phyloP scores from a whole-genome alignment of 768 basidiomycete species.

The Pleurotus ostreatus region DNA sequence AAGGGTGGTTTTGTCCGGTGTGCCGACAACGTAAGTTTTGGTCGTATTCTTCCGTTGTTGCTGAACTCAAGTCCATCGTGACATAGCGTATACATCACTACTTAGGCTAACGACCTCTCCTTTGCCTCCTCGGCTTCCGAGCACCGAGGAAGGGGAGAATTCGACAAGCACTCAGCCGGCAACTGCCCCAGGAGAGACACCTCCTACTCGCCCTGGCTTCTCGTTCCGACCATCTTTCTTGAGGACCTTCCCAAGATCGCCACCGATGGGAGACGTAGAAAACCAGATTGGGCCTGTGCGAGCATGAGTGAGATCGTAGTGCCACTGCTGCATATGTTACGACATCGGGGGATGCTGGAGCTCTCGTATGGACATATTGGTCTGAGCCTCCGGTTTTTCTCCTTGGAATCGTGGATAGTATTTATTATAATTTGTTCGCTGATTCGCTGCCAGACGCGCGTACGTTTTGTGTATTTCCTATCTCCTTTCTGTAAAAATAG shows the following conservation, averaged over 20 bases:
- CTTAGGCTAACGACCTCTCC: slow-evolving; percentile 74
- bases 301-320: slow-evolving; percentile 13
- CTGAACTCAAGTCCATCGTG: slow-evolving; percentile 3
- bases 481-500: no score
- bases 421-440: no score
- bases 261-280: slow-evolving; percentile 24
- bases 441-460: no score
- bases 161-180: neutral
- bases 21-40: slow-evolving; percentile 82
- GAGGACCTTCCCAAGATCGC: slow-evolving; percentile 19
- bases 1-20: slow-evolving; percentile 97
- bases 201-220: slow-evolving; percentile 19
- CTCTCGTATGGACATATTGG: no score
- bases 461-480: no score
- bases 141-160: slow-evolving; percentile 15
- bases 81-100: slow-evolving; percentile 80
- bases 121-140: slow-evolving; percentile 32
- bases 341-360: neutral
- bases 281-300: slow-evolving; percentile 22
- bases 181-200: slow-evolving; percentile 10
- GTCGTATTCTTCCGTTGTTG: neutral
- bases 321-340: neutral
- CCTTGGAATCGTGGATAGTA: no score
- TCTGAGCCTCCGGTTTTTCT: no score
- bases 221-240: slow-evolving; percentile 26